Evolutionary conservation across 2,329 filamentous ascomycete genomes (phyloP).

Genomic region (Trichoderma polysporum): DNA sequence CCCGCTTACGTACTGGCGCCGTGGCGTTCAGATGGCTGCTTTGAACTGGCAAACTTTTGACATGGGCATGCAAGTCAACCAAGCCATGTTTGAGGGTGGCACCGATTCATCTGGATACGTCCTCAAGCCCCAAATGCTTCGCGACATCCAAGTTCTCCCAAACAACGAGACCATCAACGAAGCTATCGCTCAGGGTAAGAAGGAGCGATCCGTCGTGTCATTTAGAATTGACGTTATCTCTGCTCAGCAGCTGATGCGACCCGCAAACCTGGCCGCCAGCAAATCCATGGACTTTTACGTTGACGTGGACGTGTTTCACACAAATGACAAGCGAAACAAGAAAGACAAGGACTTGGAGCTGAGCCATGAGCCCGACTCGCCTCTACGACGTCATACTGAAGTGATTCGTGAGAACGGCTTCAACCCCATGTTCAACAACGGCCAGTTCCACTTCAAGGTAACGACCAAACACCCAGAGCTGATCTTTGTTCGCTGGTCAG

Average conservation of each 20-base stretch:
- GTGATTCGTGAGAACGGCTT: constrained; percentile 88
- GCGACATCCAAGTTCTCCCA: constrained; percentile 64
- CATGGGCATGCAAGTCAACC: constrained; percentile 91
- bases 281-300: constrained; percentile 86
- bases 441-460: constrained; percentile 74
- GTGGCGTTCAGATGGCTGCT: constrained; percentile 95
- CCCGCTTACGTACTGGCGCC: constrained; percentile 88
- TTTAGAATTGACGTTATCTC: constrained; percentile 90
- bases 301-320: constrained; percentile 91
- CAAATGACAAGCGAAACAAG: constrained; percentile 90
- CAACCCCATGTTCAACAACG: constrained; percentile 77
- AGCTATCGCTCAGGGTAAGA: constrained; percentile 59
- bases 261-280: constrained; percentile 67
- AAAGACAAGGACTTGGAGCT: constrained; percentile 66
- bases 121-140: constrained; percentile 83
- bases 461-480: constrained; percentile 94
- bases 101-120: constrained; percentile 88
- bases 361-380: constrained; percentile 50
- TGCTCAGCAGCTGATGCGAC: constrained; percentile 89
- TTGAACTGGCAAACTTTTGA: constrained; percentile 99
- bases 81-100: constrained; percentile 94
- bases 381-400: constrained; percentile 74
- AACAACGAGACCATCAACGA: constrained; percentile 46
- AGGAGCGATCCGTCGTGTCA: constrained; percentile 76
- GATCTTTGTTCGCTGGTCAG: constrained; percentile 89